Conservation (phyloP, 2,329 filamentous ascomycete species). For the Aureobasidium sp. region DNA sequence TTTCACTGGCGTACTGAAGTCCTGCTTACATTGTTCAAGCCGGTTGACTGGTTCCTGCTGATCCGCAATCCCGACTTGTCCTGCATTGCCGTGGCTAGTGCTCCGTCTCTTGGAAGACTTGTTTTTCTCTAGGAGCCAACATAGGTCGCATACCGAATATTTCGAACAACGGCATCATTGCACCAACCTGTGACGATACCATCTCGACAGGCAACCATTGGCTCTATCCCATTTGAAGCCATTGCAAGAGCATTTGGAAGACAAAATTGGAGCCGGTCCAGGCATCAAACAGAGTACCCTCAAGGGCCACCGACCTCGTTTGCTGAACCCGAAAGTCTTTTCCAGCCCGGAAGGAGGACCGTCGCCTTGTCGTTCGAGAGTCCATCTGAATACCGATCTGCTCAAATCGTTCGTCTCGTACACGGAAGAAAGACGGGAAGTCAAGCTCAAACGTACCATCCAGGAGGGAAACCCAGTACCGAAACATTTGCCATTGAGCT, state of each 20-base stretch:
- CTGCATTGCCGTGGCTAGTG: background rate
- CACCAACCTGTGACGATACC: background rate
- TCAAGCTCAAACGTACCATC: background rate
- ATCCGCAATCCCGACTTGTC: background rate
- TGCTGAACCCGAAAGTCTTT: background rate
- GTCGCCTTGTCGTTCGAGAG: background rate
- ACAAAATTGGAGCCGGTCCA: background rate
- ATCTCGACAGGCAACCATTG: background rate
- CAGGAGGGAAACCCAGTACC: background rate
- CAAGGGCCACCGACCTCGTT: background rate
- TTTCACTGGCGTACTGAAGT: background rate
- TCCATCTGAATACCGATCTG: background rate
- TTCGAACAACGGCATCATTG: background rate
- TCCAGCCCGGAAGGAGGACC: too few relatives aligned
- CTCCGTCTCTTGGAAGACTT: too few relatives aligned
- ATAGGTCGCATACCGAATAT: too few relatives aligned
- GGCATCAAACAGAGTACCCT: background rate
- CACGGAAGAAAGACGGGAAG: background rate
- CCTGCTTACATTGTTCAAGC: background rate
- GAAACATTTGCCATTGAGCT: background rate
- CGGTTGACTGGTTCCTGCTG: too few relatives aligned
- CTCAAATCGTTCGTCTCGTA: background rate
- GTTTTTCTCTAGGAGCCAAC: too few relatives aligned
- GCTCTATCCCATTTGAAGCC: too few relatives aligned
- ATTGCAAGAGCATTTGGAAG: too few relatives aligned